These are phyloP conservation scores for Pterocarpus santalinus DNA, from an alignment of 306 rosid species.

Conservation along the genomic window DNA sequence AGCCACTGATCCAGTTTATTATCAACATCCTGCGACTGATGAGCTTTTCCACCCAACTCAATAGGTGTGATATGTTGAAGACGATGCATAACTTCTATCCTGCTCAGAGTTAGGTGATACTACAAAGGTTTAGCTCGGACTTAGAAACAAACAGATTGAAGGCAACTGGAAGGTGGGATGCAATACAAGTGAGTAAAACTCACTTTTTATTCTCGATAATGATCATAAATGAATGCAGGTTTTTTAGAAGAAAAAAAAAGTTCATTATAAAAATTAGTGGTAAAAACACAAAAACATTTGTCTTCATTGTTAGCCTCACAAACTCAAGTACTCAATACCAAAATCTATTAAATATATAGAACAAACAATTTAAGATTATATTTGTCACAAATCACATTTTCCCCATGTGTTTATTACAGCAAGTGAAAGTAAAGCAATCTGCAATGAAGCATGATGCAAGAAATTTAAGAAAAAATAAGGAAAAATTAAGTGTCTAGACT, in stretches of 20 bases:
- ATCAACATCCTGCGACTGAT: slow-evolving; percentile 93
- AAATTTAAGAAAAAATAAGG: background rate
- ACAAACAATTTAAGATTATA: slow-evolving; percentile 1
- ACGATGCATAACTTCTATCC: slow-evolving; percentile 93
- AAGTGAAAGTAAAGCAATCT: slow-evolving; percentile 10
- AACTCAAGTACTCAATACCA: slow-evolving; percentile 29
- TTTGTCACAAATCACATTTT: background rate
- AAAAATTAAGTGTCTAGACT: background rate
- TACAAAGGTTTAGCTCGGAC: slow-evolving; percentile 31
- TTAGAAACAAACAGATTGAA: slow-evolving; percentile 16
- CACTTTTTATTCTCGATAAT: background rate
- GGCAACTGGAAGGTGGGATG: background rate
- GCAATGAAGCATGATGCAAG: background rate
- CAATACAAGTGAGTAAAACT: background rate
- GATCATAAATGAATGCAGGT: slow-evolving; percentile 15
- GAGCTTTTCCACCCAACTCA: slow-evolving; percentile 98
- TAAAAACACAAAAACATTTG: background rate
- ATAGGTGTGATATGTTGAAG: slow-evolving; percentile 90
- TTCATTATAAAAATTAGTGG: slow-evolving; percentile 9
- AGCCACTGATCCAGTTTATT: slow-evolving; percentile 99
- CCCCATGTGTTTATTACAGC: slow-evolving; percentile 13
- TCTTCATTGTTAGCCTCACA: slow-evolving; percentile 17
- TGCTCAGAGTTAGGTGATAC: slow-evolving; percentile 57
- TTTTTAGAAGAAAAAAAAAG: background rate
- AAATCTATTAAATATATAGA: background rate